Base-by-base conservation (phyloP, 768 basidiomycete genomes). In the Coprinopsis sp. region DNA sequence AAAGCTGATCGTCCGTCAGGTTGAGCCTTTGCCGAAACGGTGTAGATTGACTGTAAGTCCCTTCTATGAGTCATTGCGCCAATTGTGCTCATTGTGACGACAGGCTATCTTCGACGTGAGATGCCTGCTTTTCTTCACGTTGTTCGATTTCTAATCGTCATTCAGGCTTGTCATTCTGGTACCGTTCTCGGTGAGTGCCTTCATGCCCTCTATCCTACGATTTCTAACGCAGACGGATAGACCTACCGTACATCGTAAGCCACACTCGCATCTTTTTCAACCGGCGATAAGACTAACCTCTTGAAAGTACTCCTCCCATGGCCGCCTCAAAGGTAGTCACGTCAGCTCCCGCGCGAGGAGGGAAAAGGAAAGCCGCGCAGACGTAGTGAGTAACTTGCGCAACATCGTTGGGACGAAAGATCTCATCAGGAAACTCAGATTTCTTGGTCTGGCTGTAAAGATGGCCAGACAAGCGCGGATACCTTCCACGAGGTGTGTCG, bases 381-480 rank as follows among this genome's bases (percentile, higher is more conserved):
- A 98, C 58, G 90, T 76, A 18, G 76, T 74, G 50, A 40, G 73
- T 63, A 8, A 11, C 12, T 36, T 30, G 14, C 8, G 22, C 16
- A 13, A 33, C 8, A 12, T 23, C 29, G 33, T 24, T 19, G 22
- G 33, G 24, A 27, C 1, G 45, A 6, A 42, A 33, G 7, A 13
- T 34, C 31, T 37, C 21, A 19, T 31, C 6, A 6, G 8, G 28
- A 30, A 13, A 23, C 25, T 27, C 43, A 85, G 80, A 82, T 89
- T 42, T 84, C 81, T 1, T 86, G 80, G 62, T 80, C 84, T 14
- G 84, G 78, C 18, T 87, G 86, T 56, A 71, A 77, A 43, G 87
- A 89, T 59, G 73, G 72, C 27, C 78, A 87, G 61, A 87, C 77
- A 0, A 88, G 85, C 57, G 81, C 83, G 0, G 87, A 88, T 57